These are phyloP conservation scores for Mortierella sp. DNA, from an alignment of 371 early-diverging fungal species.

Conservation along the genomic window DNA sequence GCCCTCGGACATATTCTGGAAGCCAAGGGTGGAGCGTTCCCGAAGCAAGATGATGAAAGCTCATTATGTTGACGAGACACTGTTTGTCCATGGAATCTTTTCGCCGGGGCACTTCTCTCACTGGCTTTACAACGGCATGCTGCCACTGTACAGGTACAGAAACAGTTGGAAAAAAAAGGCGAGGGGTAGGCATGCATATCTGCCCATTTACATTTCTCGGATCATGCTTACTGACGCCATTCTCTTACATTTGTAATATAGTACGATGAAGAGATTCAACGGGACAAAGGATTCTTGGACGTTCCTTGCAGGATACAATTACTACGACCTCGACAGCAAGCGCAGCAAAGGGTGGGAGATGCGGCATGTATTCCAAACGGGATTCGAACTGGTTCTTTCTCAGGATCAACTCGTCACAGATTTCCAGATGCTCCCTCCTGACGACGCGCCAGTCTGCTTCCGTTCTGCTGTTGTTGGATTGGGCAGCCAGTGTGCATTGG, in stretches of 20 bases:
- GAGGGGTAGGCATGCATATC: background rate
- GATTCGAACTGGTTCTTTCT: slow-evolving; percentile 61
- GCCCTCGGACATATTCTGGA: slow-evolving; percentile 56
- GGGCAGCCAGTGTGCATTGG: slow-evolving; percentile 62
- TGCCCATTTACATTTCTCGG: background rate
- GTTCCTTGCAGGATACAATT: slow-evolving; percentile 37
- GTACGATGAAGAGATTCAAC: slow-evolving; percentile 59
- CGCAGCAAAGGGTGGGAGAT: slow-evolving; percentile 43
- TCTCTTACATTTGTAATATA: slow-evolving; percentile 16
- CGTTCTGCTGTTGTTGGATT: slow-evolving; percentile 63
- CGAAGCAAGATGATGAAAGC: slow-evolving; percentile 23
- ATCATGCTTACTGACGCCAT: background rate
- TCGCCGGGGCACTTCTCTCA: slow-evolving; percentile 66
- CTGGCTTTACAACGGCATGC: slow-evolving; percentile 65
- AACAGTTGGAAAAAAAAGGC: background rate
- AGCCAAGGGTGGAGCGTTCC: slow-evolving; percentile 47
- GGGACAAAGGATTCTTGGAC: slow-evolving; percentile 57
- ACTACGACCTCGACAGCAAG: slow-evolving; percentile 16
- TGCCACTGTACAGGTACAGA: slow-evolving; percentile 61
- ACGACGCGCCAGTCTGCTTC: slow-evolving; percentile 62
- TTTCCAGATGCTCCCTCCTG: slow-evolving; percentile 56
- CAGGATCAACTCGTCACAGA: slow-evolving; percentile 36
- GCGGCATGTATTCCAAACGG: slow-evolving; percentile 45
- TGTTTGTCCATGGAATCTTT: slow-evolving; percentile 66
- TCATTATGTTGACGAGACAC: slow-evolving; percentile 57